phyloP scores from a whole-genome alignment of 345 rosid species.

The Sisymbrium altissimum region DNA sequence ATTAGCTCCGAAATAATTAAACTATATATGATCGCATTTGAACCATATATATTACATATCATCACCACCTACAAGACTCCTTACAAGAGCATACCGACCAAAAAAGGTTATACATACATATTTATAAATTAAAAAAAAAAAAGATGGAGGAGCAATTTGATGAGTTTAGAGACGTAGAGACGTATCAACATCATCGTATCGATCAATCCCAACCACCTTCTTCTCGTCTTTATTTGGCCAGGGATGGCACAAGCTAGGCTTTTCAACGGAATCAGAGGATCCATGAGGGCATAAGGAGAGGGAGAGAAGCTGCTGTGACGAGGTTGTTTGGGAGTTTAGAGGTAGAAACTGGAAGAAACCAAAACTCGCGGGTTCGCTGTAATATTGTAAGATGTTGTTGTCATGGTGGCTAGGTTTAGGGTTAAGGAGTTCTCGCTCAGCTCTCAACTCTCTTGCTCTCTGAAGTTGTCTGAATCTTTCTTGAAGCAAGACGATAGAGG shows the following conservation, averaged over 20 bases:
- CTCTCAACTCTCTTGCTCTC: slow-evolving; percentile 60
- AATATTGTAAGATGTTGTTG: slow-evolving; percentile 18
- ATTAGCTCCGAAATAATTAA: slow-evolving; percentile 4
- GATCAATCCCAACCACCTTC: slow-evolving; percentile 31
- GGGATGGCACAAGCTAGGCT: slow-evolving; percentile 33
- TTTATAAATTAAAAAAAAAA: not conserved
- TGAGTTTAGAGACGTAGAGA: slow-evolving; percentile 62
- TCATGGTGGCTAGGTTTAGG: slow-evolving; percentile 36
- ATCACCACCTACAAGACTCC: slow-evolving; percentile 22
- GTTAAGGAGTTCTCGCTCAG: slow-evolving; percentile 47
- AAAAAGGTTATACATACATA: slow-evolving; percentile 25
- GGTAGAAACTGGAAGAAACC: slow-evolving; percentile 50
- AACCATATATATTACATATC: slow-evolving; percentile 25
- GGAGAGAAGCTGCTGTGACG: slow-evolving; percentile 34
- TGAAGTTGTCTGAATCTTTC: slow-evolving; percentile 71
- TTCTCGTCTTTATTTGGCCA: slow-evolving; percentile 32
- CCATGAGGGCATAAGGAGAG: slow-evolving; percentile 22
- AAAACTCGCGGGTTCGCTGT: slow-evolving; percentile 39
- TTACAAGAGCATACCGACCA: slow-evolving; percentile 19
- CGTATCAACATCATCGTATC: slow-evolving; percentile 54
- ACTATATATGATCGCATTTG: slow-evolving; percentile 26
- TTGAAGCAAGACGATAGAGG: slow-evolving; percentile 68
- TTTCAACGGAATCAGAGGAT: slow-evolving; percentile 17
- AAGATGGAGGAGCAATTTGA: not conserved
- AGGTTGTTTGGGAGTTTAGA: slow-evolving; percentile 24